A percentile compares a stretch with the other conserved stretches of the same genome.
Conservation (phyloP, 148 eudicot genomes). For the Amaranthus palmeri region DNA sequence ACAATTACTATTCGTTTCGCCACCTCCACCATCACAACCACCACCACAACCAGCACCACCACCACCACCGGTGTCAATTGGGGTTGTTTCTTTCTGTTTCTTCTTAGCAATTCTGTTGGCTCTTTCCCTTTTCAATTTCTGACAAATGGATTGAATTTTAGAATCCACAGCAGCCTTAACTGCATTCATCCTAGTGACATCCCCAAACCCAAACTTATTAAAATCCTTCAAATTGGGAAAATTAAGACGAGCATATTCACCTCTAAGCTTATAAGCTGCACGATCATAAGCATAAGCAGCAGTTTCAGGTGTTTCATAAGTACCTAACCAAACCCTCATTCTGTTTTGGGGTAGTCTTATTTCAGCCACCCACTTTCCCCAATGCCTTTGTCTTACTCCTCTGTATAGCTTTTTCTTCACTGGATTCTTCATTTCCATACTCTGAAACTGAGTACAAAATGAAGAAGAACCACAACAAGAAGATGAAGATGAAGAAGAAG, state of each 20-base stretch:
- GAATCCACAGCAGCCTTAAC: conserved; percentile 64
- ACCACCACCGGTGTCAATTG: no score
- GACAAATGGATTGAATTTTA: conserved; percentile 71
- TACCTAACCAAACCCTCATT: conserved; percentile 92
- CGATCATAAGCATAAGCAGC: conserved; percentile 98
- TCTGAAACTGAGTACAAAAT: not conserved
- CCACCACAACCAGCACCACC: no score
- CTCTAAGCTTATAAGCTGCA: conserved; percentile 87
- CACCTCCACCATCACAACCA: no score
- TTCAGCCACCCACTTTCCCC: conserved; percentile 99
- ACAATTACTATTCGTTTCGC: no score
- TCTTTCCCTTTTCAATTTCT: conserved; percentile 54
- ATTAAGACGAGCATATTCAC: conserved; percentile 80
- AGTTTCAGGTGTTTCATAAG: conserved; percentile 81
- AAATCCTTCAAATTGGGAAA: conserved; percentile 67
- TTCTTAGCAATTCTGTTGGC: conserved; percentile 43
- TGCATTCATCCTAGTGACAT: conserved; percentile 47
- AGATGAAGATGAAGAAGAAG: not conserved
- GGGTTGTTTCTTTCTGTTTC: conserved; percentile 19
- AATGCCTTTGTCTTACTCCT: conserved; percentile 93
- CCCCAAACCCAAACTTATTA: conserved; percentile 44
- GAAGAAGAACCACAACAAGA: not conserved
- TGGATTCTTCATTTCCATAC: not conserved
- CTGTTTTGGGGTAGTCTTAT: conserved; percentile 91
- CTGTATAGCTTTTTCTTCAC: conserved; percentile 79